A percentile compares a stretch with the other conserved stretches of the same genome.
These are phyloP conservation scores for Catharanthus roseus DNA, from an alignment of 257 asterid species.

Conservation along the genomic window DNA sequence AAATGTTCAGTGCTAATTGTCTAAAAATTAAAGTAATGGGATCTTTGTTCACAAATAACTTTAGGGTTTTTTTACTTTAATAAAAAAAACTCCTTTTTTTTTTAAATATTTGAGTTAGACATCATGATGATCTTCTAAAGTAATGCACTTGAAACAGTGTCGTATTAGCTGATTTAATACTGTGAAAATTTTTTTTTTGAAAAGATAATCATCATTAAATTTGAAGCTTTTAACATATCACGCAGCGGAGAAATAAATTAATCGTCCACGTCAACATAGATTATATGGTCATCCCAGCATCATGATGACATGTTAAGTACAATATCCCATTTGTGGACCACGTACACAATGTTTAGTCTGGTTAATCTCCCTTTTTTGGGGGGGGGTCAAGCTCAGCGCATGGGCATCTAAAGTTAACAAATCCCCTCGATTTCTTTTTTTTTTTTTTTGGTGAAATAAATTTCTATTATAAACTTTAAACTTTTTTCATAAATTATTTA, in stretches of 20 bases:
- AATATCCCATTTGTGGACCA: neutral
- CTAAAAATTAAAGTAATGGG: too few relatives aligned
- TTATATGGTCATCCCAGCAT: conserved; percentile 21
- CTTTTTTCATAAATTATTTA: too few relatives aligned
- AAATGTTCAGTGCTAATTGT: too few relatives aligned
- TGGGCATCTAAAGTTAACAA: too few relatives aligned
- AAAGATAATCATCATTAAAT: too few relatives aligned
- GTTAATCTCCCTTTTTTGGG: neutral
- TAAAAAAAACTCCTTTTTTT: too few relatives aligned
- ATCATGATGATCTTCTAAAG: neutral
- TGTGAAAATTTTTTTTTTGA: neutral
- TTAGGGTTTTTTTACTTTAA: too few relatives aligned
- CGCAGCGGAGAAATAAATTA: neutral
- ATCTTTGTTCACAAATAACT: too few relatives aligned
- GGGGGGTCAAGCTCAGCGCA: neutral
- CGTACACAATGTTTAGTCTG: neutral
- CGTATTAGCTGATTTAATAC: neutral
- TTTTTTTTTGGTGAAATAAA: too few relatives aligned
- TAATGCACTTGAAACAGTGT: neutral
- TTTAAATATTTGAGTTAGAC: too few relatives aligned
- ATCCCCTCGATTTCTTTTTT: too few relatives aligned
- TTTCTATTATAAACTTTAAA: too few relatives aligned
- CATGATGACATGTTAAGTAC: conserved; percentile 18
- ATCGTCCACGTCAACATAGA: neutral
- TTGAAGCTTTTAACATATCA: neutral